A percentile compares a stretch with the other conserved stretches of the same genome.
Conservation (phyloP, 2,329 filamentous ascomycete genomes). For the Acephala macrosclerotiorum region DNA sequence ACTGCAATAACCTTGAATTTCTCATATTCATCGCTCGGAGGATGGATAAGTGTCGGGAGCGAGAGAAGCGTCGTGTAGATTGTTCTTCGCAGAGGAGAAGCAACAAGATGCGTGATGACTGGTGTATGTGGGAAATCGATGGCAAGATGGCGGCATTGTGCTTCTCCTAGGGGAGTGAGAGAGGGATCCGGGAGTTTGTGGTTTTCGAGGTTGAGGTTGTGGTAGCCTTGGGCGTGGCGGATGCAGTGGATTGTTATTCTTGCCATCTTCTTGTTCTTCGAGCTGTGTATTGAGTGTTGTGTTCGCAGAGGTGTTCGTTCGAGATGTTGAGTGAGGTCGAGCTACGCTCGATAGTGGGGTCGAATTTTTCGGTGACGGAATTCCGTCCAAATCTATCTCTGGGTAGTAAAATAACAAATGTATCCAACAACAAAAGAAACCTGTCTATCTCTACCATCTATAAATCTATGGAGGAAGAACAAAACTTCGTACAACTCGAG, state of each 20-base stretch:
- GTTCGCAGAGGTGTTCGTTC: not conserved
- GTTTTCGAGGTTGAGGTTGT: constrained; percentile 78
- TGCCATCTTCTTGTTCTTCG: constrained; percentile 23
- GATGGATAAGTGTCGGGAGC: constrained; percentile 64
- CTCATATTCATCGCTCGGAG: constrained; percentile 36
- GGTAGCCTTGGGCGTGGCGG: constrained; percentile 77
- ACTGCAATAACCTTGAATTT: constrained; percentile 62
- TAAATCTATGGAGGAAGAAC: not conserved
- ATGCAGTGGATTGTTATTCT: constrained; percentile 66
- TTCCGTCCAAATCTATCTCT: not conserved
- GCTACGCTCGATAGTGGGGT: constrained; percentile 20
- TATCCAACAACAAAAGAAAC: not conserved
- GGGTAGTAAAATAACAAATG: not conserved
- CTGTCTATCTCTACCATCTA: not conserved
- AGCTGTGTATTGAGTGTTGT: not conserved
- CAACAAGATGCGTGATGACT: constrained; percentile 72
- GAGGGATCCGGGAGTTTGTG: constrained; percentile 78
- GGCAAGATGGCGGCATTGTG: constrained; percentile 74
- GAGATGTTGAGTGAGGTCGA: not conserved
- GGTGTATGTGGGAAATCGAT: constrained; percentile 69
- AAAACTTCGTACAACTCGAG: not conserved
- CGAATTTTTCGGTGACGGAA: not conserved
- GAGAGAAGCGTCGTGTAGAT: constrained; percentile 71
- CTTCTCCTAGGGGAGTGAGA: constrained; percentile 76
- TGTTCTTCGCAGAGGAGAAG: constrained; percentile 82